phyloP scores from a whole-genome alignment of 2,329 filamentous ascomycete genomes.

The Alternaria gansuensis region DNA sequence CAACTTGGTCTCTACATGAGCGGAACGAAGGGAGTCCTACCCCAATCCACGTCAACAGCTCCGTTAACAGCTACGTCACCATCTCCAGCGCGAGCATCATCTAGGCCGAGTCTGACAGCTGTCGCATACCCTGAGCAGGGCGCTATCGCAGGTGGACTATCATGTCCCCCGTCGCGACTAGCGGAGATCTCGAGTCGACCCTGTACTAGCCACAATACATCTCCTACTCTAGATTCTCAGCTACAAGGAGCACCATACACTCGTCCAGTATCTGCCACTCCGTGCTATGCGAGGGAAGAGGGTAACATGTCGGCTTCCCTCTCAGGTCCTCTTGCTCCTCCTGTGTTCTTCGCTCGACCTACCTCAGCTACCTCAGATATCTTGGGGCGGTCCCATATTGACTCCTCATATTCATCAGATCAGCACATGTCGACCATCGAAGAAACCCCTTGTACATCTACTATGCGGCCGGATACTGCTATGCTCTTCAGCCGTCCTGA shows the following conservation, averaged over 20 bases:
- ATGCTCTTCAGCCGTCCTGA: conserved; percentile 26
- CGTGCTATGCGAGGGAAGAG: conserved; percentile 8
- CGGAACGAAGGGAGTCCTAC: conserved; percentile 17
- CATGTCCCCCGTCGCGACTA: conserved; percentile 41
- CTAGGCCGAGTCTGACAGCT: conserved; percentile 1
- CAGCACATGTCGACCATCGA: conserved; percentile 16
- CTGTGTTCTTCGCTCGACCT: conserved; percentile 41
- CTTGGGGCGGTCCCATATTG: conserved; percentile 10
- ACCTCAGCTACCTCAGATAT: conserved; percentile 32
- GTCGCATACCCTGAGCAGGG: conserved; percentile 7
- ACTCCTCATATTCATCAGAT: conserved; percentile 7
- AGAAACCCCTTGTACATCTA: conserved; percentile 9
- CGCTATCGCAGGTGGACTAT: conserved; percentile 14
- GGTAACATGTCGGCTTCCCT: neutral
- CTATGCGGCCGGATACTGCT: conserved; percentile 31
- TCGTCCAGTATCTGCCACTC: conserved; percentile 34
- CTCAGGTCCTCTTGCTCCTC: conserved; percentile 34
- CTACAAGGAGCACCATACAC: conserved; percentile 19
- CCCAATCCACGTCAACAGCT: conserved; percentile 25
- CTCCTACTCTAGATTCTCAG: conserved; percentile 19
- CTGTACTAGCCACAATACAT: conserved; percentile 31
- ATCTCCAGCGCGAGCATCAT: conserved; percentile 7
- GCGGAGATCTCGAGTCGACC: conserved; percentile 39
- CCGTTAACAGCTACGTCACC: conserved; percentile 23
- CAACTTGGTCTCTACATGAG: conserved; percentile 48